phyloP scores from a whole-genome alignment of 2,329 filamentous ascomycete genomes.

The Cercospora sp. region DNA sequence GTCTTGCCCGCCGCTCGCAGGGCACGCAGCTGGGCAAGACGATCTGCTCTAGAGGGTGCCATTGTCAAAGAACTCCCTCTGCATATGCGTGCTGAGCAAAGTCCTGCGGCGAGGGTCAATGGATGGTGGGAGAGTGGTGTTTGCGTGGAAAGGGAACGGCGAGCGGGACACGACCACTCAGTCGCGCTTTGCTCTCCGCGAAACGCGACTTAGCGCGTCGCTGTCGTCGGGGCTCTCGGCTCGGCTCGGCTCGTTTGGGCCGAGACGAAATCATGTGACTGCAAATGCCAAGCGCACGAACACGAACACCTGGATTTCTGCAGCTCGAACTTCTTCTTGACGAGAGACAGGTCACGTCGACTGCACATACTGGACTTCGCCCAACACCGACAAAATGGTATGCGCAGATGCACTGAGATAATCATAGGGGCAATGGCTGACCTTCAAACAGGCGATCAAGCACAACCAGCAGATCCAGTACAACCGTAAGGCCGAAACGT shows the following conservation, averaged over 20 bases:
- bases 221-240: background rate
- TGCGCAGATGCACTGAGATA: background rate
- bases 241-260: background rate
- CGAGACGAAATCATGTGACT: background rate
- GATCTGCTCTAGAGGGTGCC: slow-evolving; percentile 37
- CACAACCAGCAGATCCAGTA: slow-evolving; percentile 98
- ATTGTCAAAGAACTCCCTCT: slow-evolving; percentile 24
- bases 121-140: background rate
- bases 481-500: slow-evolving; percentile 59
- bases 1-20: slow-evolving; percentile 89
- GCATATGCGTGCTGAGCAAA: background rate
- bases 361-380: slow-evolving; percentile 20
- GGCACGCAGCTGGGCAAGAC: slow-evolving; percentile 73
- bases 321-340: slow-evolving; percentile 7
- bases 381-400: slow-evolving; percentile 26
- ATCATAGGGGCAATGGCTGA: background rate
- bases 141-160: slow-evolving; percentile 3
- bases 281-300: background rate
- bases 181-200: slow-evolving; percentile 12
- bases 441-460: slow-evolving; percentile 70
- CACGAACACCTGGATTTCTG: slow-evolving; percentile 12
- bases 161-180: slow-evolving; percentile 14
- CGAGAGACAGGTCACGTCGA: slow-evolving; percentile 26
- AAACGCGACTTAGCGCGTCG: slow-evolving; percentile 13
- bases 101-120: slow-evolving; percentile 1